phyloP scores from a whole-genome alignment of 2,329 filamentous ascomycete genomes.

The Lachnellula cervina region DNA sequence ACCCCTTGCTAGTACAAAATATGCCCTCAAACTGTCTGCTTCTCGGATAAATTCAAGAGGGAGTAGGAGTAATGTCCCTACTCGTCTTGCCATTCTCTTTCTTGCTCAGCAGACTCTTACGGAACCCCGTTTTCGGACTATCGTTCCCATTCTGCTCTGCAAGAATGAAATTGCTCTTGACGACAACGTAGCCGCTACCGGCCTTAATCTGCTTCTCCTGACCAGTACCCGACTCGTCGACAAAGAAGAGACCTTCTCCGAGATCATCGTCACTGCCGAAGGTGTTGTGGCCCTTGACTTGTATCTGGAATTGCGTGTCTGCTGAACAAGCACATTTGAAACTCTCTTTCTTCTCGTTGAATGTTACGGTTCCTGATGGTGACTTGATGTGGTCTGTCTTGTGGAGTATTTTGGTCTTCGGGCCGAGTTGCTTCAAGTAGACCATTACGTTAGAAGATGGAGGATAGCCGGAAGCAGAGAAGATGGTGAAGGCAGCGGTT shows the following conservation, averaged over 20 bases:
- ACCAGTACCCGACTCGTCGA: slow-evolving; percentile 70
- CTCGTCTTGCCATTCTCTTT: slow-evolving; percentile 35
- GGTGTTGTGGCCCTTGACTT: slow-evolving; percentile 78
- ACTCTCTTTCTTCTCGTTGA: slow-evolving; percentile 60
- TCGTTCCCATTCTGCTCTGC: slow-evolving; percentile 36
- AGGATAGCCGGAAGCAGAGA: slow-evolving; percentile 75
- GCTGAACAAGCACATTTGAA: slow-evolving; percentile 75
- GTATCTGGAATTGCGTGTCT: slow-evolving; percentile 80
- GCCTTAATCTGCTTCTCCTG: slow-evolving; percentile 70
- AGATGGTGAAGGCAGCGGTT: slow-evolving; percentile 72
- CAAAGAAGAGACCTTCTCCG: slow-evolving; percentile 82
- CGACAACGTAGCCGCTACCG: slow-evolving; percentile 64
- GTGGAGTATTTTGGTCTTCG: slow-evolving; percentile 73
- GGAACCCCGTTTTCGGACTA: slow-evolving; percentile 43
- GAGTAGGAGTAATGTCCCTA: slow-evolving; percentile 41
- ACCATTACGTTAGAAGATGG: slow-evolving; percentile 75
- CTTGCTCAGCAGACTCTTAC: slow-evolving; percentile 53
- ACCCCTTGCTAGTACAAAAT: too few relatives aligned
- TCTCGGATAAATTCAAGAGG: neutral
- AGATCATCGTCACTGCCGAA: slow-evolving; percentile 81
- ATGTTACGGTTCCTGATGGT: slow-evolving; percentile 58
- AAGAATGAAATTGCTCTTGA: slow-evolving; percentile 67
- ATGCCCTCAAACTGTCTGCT: too few relatives aligned
- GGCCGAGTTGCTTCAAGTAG: slow-evolving; percentile 58
- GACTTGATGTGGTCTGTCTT: slow-evolving; percentile 91